phyloP scores from a whole-genome alignment of 306 rosid species.

The Urtica urens region DNA sequence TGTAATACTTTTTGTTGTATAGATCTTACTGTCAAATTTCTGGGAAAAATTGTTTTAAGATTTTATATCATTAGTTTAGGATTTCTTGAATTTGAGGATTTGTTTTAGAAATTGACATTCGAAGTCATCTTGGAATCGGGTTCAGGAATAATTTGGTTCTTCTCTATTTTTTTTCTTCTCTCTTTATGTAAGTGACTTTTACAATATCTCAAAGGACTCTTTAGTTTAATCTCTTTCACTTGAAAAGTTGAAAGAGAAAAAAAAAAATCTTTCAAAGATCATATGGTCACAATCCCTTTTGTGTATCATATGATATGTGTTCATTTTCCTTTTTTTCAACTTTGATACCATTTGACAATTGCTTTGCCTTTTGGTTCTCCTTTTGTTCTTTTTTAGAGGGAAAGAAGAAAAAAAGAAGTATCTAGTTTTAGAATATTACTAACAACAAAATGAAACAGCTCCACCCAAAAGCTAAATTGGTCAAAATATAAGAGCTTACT shows the following conservation, averaged over 20 bases:
- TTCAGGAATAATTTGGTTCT: slow-evolving; percentile 35
- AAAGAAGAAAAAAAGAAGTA: neutral
- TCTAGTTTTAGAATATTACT: too few relatives aligned
- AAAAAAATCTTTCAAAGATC: slow-evolving; percentile 25
- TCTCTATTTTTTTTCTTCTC: neutral
- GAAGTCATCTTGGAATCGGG: slow-evolving; percentile 15
- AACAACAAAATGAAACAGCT: too few relatives aligned
- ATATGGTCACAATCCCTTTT: slow-evolving; percentile 32
- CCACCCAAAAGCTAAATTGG: too few relatives aligned
- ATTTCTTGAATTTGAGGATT: slow-evolving; percentile 1
- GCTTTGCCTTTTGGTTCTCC: slow-evolving; percentile 1
- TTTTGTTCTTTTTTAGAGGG: neutral
- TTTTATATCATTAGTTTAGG: neutral
- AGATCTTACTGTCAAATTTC: too few relatives aligned
- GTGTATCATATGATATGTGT: neutral
- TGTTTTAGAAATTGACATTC: slow-evolving; percentile 20
- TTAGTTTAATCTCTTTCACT: too few relatives aligned
- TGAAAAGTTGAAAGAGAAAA: slow-evolving; percentile 14
- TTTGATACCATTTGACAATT: slow-evolving; percentile 10
- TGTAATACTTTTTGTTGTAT: too few relatives aligned
- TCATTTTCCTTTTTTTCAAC: slow-evolving; percentile 4
- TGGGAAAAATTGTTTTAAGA: slow-evolving; percentile 20
- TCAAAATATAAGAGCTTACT: too few relatives aligned
- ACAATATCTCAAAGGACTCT: slow-evolving; percentile 14
- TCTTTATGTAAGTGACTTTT: neutral